These are phyloP conservation scores for Poteriospumella lacustris DNA, from an alignment of 108 stramenopile genomes.

Conservation along the genomic window DNA sequence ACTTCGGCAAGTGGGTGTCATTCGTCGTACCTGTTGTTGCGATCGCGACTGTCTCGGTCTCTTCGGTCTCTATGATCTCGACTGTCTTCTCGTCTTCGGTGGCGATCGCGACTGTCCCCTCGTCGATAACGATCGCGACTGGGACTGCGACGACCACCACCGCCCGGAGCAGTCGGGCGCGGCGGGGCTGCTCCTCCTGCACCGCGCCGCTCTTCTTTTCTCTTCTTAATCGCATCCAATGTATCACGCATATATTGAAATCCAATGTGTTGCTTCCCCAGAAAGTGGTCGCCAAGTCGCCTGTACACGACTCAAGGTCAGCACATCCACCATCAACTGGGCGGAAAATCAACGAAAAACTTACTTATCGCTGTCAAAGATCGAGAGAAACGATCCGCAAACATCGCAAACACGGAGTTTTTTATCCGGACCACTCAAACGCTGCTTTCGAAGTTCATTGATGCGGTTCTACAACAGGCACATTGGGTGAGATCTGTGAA, in stretches of 20 bases:
- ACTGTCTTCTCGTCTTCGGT: too few relatives aligned
- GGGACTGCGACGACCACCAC: too few relatives aligned
- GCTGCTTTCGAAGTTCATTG: background rate
- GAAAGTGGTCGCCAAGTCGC: conserved; percentile 46
- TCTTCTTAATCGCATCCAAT: conserved; percentile 33
- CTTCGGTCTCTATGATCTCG: too few relatives aligned
- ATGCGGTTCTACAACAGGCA: background rate
- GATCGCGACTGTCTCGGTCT: too few relatives aligned
- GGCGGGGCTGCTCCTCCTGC: conserved; percentile 29
- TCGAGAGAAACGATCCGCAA: conserved; percentile 53
- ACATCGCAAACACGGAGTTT: conserved; percentile 44
- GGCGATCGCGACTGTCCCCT: too few relatives aligned
- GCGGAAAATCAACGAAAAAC: background rate
- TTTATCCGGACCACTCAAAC: background rate
- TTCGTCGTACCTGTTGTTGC: too few relatives aligned
- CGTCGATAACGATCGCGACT: too few relatives aligned
- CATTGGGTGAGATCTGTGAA: background rate
- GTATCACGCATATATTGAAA: conserved; percentile 43
- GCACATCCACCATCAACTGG: too few relatives aligned
- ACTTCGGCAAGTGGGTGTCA: too few relatives aligned
- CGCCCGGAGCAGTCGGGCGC: too few relatives aligned
- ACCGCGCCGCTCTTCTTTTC: conserved; percentile 1
- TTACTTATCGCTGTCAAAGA: conserved; percentile 51
- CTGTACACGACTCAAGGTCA: too few relatives aligned
- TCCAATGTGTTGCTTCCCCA: conserved; percentile 50